These are phyloP conservation scores for Colletotrichum camelliae DNA, from an alignment of 2,329 filamentous ascomycete genomes.

Conservation along the genomic window DNA sequence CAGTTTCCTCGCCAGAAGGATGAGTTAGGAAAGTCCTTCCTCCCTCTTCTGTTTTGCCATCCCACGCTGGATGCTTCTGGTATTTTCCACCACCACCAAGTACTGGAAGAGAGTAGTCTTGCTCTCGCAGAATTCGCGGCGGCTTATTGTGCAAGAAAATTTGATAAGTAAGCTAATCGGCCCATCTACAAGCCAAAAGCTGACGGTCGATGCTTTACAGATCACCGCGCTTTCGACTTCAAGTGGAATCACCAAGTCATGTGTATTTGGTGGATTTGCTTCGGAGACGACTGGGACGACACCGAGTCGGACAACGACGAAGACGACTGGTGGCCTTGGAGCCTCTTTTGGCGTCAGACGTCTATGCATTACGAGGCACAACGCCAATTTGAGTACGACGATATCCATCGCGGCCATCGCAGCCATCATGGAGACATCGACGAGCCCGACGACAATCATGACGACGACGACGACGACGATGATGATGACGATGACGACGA, in stretches of 20 bases:
- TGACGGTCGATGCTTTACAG: background rate
- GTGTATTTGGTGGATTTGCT: background rate
- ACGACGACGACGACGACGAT: background rate
- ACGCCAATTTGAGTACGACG: background rate
- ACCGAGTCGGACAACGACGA: background rate
- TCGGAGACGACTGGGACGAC: background rate
- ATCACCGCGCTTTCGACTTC: background rate
- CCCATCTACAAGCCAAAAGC: fast-evolving
- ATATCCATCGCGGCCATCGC: background rate
- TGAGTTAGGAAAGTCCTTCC: background rate
- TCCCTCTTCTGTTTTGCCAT: background rate
- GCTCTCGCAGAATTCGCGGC: background rate
- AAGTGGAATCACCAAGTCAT: background rate
- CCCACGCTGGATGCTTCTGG: background rate
- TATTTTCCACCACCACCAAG: background rate
- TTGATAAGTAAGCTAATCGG: background rate
- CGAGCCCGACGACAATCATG: background rate
- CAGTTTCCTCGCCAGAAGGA: background rate
- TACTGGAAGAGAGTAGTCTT: background rate
- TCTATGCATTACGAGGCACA: background rate
- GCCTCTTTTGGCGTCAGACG: background rate
- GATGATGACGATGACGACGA: background rate
- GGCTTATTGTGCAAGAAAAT: background rate
- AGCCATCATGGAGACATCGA: background rate
- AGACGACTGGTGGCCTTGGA: background rate